These are phyloP conservation scores for Trichoderma reesei DNA, from an alignment of 495 filamentous ascomycete species.

Conservation along the genomic window DNA sequence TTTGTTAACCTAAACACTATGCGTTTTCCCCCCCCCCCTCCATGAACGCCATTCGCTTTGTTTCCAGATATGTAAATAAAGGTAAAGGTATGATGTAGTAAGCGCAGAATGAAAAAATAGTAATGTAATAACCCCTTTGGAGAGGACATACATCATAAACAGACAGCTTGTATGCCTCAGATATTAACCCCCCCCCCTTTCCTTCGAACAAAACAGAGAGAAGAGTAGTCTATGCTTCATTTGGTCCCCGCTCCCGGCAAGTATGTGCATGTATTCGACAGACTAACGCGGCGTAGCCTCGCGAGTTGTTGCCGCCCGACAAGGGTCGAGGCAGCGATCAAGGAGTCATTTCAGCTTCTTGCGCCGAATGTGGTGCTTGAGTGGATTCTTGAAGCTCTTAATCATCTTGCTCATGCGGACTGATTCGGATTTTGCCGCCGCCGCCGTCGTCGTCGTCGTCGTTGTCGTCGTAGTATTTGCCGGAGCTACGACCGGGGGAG, in stretches of 20 bases:
- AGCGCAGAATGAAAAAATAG: background rate
- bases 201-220: too few relatives aligned
- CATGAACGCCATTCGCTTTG: background rate
- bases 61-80: background rate
- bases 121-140: background rate
- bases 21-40: background rate
- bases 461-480: background rate
- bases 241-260: too few relatives aligned
- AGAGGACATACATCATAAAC: background rate
- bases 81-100: background rate
- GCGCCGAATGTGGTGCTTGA: slow-evolving; percentile 1
- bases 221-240: too few relatives aligned
- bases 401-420: background rate
- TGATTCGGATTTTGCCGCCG: background rate
- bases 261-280: background rate
- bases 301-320: background rate
- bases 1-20: background rate
- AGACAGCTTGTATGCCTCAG: background rate
- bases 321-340: background rate
- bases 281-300: background rate
- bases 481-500: background rate
- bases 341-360: slow-evolving; percentile 1
- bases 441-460: too few relatives aligned
- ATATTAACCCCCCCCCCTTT: too few relatives aligned
- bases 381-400: background rate